Conservation (phyloP, 768 basidiomycete genomes). For the Pleurotus giganteus region DNA sequence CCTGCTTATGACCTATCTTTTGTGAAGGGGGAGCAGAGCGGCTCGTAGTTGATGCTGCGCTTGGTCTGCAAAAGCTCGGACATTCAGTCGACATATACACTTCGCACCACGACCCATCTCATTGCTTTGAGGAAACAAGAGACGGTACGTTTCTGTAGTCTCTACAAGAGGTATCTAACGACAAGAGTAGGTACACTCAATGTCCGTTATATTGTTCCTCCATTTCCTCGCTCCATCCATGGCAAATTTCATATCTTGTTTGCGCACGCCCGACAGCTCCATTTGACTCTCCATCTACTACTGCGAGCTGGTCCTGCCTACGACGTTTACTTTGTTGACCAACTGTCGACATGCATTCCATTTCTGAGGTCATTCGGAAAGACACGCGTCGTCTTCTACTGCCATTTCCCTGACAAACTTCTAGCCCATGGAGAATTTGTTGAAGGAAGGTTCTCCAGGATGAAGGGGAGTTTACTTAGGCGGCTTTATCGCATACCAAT, state of each 20-base stretch:
- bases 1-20: constrained; percentile 13
- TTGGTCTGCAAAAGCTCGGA: constrained; percentile 81
- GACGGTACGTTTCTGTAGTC: constrained; percentile 60
- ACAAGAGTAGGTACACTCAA: constrained; percentile 66
- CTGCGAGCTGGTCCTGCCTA: constrained; percentile 44
- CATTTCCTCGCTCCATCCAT: constrained; percentile 77
- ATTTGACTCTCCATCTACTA: constrained; percentile 71
- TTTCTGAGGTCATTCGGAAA: constrained; percentile 64
- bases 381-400: constrained; percentile 94
- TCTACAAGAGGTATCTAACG: background rate
- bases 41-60: constrained; percentile 91
- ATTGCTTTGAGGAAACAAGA: constrained; percentile 92
- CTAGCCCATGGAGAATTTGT: constrained; percentile 70
- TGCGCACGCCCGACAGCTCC: constrained; percentile 86
- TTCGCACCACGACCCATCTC: constrained; percentile 81
- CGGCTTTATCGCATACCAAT: constrained; percentile 82
- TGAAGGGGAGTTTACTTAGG: constrained; percentile 54
- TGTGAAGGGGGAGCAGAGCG: constrained; percentile 88
- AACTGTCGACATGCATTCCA: constrained; percentile 90
- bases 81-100: constrained; percentile 91
- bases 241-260: constrained; percentile 87
- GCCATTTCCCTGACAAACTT: constrained; percentile 96
- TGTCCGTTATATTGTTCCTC: constrained; percentile 69
- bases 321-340: constrained; percentile 94
- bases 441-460: constrained; percentile 46